Evolutionary conservation across 2,329 filamentous ascomycete species (phyloP).

Genomic region (Colletotrichum sansevieriae): DNA sequence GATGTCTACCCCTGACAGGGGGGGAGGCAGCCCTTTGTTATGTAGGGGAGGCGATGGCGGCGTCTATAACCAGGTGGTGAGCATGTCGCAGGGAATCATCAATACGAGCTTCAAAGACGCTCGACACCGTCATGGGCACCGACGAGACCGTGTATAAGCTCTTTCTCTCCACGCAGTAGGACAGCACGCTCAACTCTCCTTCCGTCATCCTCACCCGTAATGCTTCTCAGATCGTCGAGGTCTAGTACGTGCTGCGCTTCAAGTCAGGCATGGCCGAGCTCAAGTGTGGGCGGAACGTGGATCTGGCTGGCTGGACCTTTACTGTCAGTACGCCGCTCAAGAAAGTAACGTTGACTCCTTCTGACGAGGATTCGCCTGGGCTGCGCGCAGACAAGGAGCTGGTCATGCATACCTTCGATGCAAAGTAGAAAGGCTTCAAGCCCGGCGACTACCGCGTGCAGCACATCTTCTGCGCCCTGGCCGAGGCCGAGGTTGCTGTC

Average conservation of each 20-base stretch:
- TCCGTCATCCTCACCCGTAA: background rate
- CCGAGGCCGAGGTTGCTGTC: background rate
- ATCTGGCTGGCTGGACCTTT: background rate
- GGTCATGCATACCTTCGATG: slow-evolving; percentile 1
- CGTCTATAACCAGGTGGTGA: background rate
- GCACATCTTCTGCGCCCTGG: background rate
- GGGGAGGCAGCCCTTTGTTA: background rate
- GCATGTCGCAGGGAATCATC: background rate
- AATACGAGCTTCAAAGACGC: background rate
- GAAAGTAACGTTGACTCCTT: background rate
- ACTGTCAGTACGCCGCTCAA: background rate
- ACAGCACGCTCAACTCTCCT: background rate
- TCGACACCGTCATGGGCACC: slow-evolving; percentile 1
- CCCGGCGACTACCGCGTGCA: background rate
- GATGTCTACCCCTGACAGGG: background rate
- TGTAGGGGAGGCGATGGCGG: background rate
- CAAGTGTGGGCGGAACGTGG: background rate
- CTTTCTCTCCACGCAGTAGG: background rate
- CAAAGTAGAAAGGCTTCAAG: background rate
- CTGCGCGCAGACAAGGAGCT: background rate
- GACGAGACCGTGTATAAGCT: background rate
- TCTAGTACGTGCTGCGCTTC: background rate
- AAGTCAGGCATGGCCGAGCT: background rate
- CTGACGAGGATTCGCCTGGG: background rate
- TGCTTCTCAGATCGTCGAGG: background rate